Evolutionary conservation across 1,284 basidiomycete genomes (phyloP).

Genomic region (Puccinia horiana): DNA sequence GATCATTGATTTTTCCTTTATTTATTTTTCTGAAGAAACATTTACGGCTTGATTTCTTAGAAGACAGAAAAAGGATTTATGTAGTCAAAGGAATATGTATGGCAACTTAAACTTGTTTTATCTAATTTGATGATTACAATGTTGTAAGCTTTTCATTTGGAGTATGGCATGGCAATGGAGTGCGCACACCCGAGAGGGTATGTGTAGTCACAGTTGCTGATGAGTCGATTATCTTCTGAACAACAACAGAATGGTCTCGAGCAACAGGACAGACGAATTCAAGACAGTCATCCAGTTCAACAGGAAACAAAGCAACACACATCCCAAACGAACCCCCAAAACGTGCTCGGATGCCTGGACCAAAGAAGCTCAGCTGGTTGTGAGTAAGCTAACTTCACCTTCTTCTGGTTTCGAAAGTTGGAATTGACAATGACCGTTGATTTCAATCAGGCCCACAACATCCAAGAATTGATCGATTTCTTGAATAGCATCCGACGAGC

Average conservation of each 20-base stretch:
- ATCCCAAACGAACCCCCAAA: background rate
- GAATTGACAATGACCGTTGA: background rate
- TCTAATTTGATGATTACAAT: too few relatives aligned
- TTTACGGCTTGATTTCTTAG: too few relatives aligned
- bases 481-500: constrained; percentile 29
- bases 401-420: background rate
- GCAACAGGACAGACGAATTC: constrained; percentile 5
- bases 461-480: constrained; percentile 42
- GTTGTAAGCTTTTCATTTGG: too few relatives aligned
- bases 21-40: too few relatives aligned
- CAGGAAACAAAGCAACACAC: background rate
- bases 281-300: background rate
- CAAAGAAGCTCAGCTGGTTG: constrained; percentile 25
- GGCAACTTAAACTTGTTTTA: too few relatives aligned
- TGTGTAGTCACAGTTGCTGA: too few relatives aligned
- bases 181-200: too few relatives aligned
- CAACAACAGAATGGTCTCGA: background rate
- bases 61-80: too few relatives aligned
- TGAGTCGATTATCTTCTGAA: too few relatives aligned
- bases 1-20: too few relatives aligned
- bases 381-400: constrained; percentile 8
- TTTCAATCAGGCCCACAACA: constrained; percentile 20
- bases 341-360: background rate
- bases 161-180: too few relatives aligned
- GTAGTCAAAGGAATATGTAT: too few relatives aligned